phyloP scores from a whole-genome alignment of 2,329 filamentous ascomycete species.

The Rhynchosporium agropyri region DNA sequence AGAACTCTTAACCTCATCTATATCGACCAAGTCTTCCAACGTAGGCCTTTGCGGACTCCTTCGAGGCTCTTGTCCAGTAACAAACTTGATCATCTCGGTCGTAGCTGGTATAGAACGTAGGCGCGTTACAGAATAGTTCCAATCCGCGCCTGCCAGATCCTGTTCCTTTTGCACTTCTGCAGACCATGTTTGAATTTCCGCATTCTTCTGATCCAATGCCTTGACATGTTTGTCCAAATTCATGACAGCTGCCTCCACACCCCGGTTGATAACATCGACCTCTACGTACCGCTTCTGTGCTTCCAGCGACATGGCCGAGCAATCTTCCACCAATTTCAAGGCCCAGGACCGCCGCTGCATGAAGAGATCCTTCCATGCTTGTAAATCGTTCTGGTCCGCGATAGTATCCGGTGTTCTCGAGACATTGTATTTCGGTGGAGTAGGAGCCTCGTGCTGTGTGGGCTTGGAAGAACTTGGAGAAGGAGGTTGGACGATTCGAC shows the following conservation, averaged over 20 bases:
- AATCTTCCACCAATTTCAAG: constrained; percentile 67
- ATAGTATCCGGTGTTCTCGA: constrained; percentile 81
- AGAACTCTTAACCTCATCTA: constrained; percentile 71
- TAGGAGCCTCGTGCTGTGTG: constrained; percentile 52
- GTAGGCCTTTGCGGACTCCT: constrained; percentile 56
- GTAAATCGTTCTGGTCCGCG: constrained; percentile 74
- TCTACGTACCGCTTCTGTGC: constrained; percentile 70
- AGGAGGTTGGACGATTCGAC: constrained; percentile 66
- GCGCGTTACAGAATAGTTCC: constrained; percentile 69
- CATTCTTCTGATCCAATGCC: constrained; percentile 70
- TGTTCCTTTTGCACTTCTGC: constrained; percentile 69
- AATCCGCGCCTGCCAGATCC: constrained; percentile 61
- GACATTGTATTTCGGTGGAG: constrained; percentile 57
- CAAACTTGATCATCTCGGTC: constrained; percentile 65
- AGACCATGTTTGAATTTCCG: constrained; percentile 72
- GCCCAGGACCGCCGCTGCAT: constrained; percentile 82
- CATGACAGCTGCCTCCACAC: constrained; percentile 80
- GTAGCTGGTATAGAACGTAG: constrained; percentile 67
- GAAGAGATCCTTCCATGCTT: constrained; percentile 89
- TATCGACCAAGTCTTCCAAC: constrained; percentile 75
- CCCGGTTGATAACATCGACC: constrained; percentile 75
- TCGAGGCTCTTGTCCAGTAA: constrained; percentile 54
- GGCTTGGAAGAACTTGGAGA: constrained; percentile 50
- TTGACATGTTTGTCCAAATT: constrained; percentile 80
- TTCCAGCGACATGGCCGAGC: constrained; percentile 63